These are phyloP conservation scores for Naganishia cerealis DNA, from an alignment of 1,284 basidiomycete genomes.

Conservation along the genomic window DNA sequence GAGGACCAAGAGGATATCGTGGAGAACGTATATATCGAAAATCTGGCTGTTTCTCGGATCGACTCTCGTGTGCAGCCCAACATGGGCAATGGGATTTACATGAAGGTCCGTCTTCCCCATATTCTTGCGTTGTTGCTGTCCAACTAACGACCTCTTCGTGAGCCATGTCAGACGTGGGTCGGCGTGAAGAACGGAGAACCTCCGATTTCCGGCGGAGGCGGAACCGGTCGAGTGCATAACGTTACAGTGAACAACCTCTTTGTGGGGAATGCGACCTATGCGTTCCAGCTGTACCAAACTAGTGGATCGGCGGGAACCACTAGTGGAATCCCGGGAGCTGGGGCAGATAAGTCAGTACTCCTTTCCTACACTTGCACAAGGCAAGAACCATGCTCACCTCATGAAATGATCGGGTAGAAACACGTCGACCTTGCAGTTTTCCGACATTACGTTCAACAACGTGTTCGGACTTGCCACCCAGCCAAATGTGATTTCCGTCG, in stretches of 20 bases:
- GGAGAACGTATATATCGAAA: constrained; percentile 2
- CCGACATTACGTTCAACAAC: constrained; percentile 4
- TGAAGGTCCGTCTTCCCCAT: neutral
- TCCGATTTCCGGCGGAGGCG: neutral
- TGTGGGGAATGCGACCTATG: neutral
- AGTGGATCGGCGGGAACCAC: neutral
- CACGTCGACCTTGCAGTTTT: neutral
- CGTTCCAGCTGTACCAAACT: neutral
- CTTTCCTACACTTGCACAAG: neutral
- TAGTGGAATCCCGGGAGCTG: neutral
- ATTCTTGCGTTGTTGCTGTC: neutral
- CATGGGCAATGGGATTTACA: constrained; percentile 1
- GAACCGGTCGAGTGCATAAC: neutral
- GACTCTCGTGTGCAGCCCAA: neutral
- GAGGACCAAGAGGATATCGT: constrained; percentile 1
- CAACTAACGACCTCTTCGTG: neutral
- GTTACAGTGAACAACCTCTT: neutral
- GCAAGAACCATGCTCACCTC: neutral
- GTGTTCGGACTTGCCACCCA: neutral
- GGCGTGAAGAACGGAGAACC: constrained; percentile 5
- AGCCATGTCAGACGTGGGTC: neutral
- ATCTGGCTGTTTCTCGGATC: neutral
- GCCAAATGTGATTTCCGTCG: neutral
- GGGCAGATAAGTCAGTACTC: neutral
- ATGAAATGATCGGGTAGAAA: neutral